Evolutionary conservation across 345 rosid species (phyloP).

Genomic region (Eucalyptus regnans): DNA sequence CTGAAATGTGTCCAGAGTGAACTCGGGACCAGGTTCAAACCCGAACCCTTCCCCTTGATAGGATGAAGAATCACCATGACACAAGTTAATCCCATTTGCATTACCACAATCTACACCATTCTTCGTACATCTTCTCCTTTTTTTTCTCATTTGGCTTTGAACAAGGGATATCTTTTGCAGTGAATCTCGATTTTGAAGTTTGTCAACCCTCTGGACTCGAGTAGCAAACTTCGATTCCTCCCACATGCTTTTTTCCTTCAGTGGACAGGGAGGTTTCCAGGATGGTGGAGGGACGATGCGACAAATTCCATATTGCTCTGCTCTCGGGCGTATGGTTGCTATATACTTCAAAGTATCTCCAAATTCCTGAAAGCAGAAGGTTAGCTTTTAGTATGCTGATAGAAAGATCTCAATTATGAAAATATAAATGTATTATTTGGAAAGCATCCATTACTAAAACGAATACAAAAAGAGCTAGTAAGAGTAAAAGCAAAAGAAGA

Average conservation of each 20-base stretch:
- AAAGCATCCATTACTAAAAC: neutral
- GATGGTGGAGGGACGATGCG: constrained; percentile 96
- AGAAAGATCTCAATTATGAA: neutral
- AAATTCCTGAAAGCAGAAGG: constrained; percentile 57
- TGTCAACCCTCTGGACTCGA: constrained; percentile 95
- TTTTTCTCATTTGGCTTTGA: constrained; percentile 44
- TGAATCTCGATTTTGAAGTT: constrained; percentile 86
- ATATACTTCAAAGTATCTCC: constrained; percentile 84
- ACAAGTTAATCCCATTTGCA: constrained; percentile 20
- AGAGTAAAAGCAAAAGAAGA: neutral
- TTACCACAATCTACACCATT: constrained; percentile 41
- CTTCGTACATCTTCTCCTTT: constrained; percentile 68
- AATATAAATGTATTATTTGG: neutral
- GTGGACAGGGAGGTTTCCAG: constrained; percentile 94
- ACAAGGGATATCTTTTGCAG: constrained; percentile 50
- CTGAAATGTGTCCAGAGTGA: constrained; percentile 67
- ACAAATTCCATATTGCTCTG: constrained; percentile 93
- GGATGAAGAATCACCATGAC: constrained; percentile 25
- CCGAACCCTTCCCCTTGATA: constrained; percentile 70
- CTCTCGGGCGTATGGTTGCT: constrained; percentile 66
- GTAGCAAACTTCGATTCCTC: constrained; percentile 70
- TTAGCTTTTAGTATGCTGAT: neutral
- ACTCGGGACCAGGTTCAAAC: constrained; percentile 91
- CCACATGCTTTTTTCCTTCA: constrained; percentile 68
- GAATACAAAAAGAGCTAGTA: neutral